A percentile compares a stretch with the other conserved stretches of the same genome.
phyloP scores from a whole-genome alignment of 2,329 filamentous ascomycete species.

The Claviceps paspali region DNA sequence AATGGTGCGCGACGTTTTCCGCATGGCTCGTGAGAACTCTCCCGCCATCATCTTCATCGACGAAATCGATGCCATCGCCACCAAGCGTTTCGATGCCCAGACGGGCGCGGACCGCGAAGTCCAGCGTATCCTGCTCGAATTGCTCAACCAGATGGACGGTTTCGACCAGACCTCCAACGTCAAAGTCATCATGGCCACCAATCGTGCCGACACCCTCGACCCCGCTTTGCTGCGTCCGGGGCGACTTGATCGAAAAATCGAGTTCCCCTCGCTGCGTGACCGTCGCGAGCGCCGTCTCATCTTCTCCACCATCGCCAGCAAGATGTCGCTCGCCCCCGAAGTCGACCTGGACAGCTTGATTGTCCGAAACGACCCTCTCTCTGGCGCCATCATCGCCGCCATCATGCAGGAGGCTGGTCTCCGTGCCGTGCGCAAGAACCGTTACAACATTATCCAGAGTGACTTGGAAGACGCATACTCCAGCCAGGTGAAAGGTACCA shows the following conservation, averaged over 20 bases:
- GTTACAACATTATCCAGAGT: conserved; percentile 97
- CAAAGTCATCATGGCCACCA: conserved; percentile 99
- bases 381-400: conserved; percentile 88
- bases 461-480: conserved; percentile 97
- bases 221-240: conserved; percentile 88
- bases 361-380: conserved; percentile 88
- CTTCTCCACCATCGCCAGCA: conserved; percentile 89
- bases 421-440: conserved; percentile 87
- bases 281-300: conserved; percentile 90
- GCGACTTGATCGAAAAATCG: conserved; percentile 93
- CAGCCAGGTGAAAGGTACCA: conserved; percentile 76
- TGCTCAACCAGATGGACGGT: conserved; percentile 99
- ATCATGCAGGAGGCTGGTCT: conserved; percentile 99
- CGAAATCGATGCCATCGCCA: conserved; percentile 96
- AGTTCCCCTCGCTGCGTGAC: conserved; percentile 91
- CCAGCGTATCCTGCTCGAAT: conserved; percentile 90
- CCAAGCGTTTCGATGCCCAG: conserved; percentile 97
- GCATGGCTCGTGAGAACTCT: conserved; percentile 97
- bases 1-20: conserved; percentile 98
- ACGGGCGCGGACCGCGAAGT: conserved; percentile 96
- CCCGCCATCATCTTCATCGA: conserved; percentile 99
- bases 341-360: conserved; percentile 94
- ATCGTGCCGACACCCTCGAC: conserved; percentile 92
- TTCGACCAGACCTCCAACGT: conserved; percentile 99
- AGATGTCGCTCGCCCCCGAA: conserved; percentile 95